Evolutionary conservation across 2,329 filamentous ascomycete genomes (phyloP), one percentile per base, ranked within the genome.

Genomic region (Fusarium udum): DNA sequence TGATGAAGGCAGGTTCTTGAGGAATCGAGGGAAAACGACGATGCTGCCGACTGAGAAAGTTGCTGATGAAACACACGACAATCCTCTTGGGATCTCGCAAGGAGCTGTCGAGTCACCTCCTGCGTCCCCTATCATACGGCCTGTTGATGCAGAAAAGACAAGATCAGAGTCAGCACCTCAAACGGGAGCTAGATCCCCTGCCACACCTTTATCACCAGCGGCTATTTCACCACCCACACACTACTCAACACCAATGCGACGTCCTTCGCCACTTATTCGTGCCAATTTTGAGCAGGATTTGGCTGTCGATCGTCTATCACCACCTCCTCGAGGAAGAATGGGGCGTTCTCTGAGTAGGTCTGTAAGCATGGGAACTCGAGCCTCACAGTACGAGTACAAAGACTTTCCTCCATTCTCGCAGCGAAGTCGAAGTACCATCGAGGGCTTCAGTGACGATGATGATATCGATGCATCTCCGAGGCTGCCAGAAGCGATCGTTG

Each of bases 211-310:
- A 8, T 77, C 79, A 0, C 75, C 73, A 10, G 75, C 42, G n/a
- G 65, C 73, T 7, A 63, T 77, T 10, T 81, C 79, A 20, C 79
- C 80, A 2, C 77, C 78, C 1, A 78, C 78, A 4, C 75, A 73
- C 7, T 75, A 76, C 26, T 79, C 80, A n/a, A 79, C 76, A 9
- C 75, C 81, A 15, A 73, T 80, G 49, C 72, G 71, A 9, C 77
- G 78, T 1, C 77, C 80, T 0, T 82, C 81, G 0, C 81, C 82
- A 3, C 70, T 83, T 12, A 73, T 84, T 7, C 80, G 78, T 2
- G 78, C 82, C 9, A 80, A 80, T 37, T 75, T 83, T 15, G 82
- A 84, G 11, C 82, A 83, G 46, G 82, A 83, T 24, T 78, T 83
- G 3, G 80, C 81, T 26, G 78, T 83, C 3, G 81, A 84, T 55